Conservation (phyloP, 78 protist genomes). For the Creolimax fragrantissima region DNA sequence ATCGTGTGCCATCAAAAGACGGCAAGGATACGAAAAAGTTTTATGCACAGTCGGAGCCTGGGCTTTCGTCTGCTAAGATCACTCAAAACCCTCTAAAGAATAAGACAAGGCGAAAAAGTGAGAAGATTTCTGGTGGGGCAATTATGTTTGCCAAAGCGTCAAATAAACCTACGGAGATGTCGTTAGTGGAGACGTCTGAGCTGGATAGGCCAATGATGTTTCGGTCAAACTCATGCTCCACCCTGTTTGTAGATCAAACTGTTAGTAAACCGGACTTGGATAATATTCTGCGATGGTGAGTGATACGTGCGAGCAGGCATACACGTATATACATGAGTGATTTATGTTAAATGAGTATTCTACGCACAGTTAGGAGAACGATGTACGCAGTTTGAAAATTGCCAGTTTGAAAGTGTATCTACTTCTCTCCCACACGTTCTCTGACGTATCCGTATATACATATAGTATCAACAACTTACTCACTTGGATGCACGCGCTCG, state of each 20-base stretch:
- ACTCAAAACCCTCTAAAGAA: neutral
- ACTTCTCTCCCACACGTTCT: too few species aligned
- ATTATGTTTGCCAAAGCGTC: neutral
- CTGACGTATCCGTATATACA: too few species aligned
- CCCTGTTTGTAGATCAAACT: slow-evolving; percentile 30
- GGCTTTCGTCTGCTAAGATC: neutral
- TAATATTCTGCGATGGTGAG: neutral
- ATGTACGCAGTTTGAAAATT: too few species aligned
- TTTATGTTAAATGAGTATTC: too few species aligned
- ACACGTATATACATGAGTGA: too few species aligned
- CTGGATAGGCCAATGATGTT: neutral
- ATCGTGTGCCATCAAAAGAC: neutral
- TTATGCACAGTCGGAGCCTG: neutral
- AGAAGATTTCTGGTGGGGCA: neutral
- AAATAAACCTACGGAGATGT: neutral
- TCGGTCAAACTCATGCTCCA: slow-evolving; percentile 18
- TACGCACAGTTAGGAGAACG: too few species aligned
- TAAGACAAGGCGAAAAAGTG: neutral
- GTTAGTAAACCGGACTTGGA: neutral
- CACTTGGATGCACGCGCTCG: too few species aligned
- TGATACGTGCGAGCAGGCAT: too few species aligned
- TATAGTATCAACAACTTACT: too few species aligned
- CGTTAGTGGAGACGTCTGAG: neutral
- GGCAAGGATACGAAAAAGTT: neutral
- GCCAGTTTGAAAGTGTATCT: too few species aligned